Base-by-base conservation (phyloP, 345 rosid genomes). In the Viola odorata region DNA sequence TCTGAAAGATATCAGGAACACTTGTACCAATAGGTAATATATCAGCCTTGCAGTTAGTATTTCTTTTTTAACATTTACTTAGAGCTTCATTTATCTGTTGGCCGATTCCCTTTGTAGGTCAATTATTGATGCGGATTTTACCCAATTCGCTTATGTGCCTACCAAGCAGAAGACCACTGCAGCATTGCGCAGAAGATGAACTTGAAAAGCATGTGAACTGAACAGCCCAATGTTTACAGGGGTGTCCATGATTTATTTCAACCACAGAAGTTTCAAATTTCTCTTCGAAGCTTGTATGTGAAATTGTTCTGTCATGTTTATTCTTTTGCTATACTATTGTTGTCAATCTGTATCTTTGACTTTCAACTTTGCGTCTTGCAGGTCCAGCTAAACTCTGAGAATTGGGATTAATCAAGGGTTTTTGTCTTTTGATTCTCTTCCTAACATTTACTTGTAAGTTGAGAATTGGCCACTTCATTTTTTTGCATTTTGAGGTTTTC, bases 91-190 rank as follows among this genome's bases (percentile, higher is more conserved):
- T 42, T 47, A 42, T 54, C 52, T 62, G 55, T 45, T 45, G 36
- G 44, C 53, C 40, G 62, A 12, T 47, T 39, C 64, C 59, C 12
- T 49, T 49, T 41, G 75, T n/a, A 84, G 96, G 83, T 64, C 79
- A 67, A 81, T 71, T 60, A 62, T 45, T 48, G 71, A 60, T 36
- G 73, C 59, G 40, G 89, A 84, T 71, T 65, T 92, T 62, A 80
- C 81, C 70, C 82, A 75, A 49, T 92, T 89, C 69, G 84, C 86
- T 48, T 89, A 78, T 68, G 60, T 69, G 38, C 78, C 85, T 32
- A 77, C 69, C 36, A 73, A 52, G 65, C 47, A 50, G 71, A 69
- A 82, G 68, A 45, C 70, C 4, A 51, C 55, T 40, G 41, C 52
- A 57, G 57, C 66, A 59, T 40, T 71, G 38, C 71, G 63, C 53